phyloP scores from a whole-genome alignment of 257 asterid genomes.

The Solanum sitiens region DNA sequence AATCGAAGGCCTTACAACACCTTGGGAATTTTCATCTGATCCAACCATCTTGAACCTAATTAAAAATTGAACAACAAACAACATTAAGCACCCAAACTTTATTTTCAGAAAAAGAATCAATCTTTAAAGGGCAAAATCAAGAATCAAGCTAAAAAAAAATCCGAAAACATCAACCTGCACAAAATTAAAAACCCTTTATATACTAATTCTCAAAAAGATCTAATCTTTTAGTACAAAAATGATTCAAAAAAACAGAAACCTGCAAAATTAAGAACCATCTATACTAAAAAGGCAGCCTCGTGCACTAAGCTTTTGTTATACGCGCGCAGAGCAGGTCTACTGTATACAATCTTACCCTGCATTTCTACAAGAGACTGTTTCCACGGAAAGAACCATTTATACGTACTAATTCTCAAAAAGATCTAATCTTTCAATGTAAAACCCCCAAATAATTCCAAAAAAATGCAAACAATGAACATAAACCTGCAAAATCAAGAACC shows the following conservation, averaged over 20 bases:
- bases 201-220: background rate
- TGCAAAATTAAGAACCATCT: background rate
- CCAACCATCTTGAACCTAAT: conserved; percentile 38
- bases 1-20: conserved; percentile 39
- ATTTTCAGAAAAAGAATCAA: background rate
- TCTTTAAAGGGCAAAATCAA: background rate
- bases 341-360: background rate
- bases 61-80: background rate
- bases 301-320: background rate
- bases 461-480: background rate
- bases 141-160: conserved; percentile 4
- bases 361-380: background rate
- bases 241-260: background rate
- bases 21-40: conserved; percentile 53
- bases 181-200: background rate
- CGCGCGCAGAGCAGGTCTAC: background rate
- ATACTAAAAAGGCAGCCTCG: background rate
- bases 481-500: background rate
- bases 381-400: background rate
- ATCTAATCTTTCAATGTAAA: background rate
- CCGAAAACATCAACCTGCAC: background rate
- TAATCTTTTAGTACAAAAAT: background rate
- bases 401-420: background rate
- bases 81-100: background rate
- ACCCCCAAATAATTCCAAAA: background rate